Base-by-base conservation (phyloP, 768 basidiomycete genomes). In the Leccinum imitatum region DNA sequence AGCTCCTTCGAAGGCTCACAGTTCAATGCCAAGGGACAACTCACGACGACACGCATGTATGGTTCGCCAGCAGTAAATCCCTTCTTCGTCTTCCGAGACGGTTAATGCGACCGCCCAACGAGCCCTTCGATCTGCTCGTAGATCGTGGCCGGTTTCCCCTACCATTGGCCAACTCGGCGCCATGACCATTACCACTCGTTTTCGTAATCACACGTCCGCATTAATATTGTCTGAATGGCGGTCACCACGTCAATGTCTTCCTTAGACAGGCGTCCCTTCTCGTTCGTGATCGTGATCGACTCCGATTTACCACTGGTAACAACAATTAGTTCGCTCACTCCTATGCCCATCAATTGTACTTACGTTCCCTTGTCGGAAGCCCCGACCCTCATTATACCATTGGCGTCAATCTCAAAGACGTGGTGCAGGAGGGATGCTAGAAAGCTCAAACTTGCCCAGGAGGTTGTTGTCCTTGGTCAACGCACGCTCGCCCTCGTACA, bases 391-490 rank as follows among this genome's bases (percentile, higher is more conserved):
- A 97, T 90, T 68, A 96, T 95, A 80, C 91, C 92, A 74, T 94
- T 93, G 70, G 93, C 90, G 66, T 95, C 94, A 69, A 96, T 90
- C 78, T 96, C 94, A 72, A 98, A 98, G 15, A 63, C 95, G 93
- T 65, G 95, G 95, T 2, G 95, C 91, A 44, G 96, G 94, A 33
- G 96, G 95, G 62, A 98, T 97, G 60, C 91, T 73, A 50, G 85
- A 89, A 41, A 98, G 87, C 77, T 97, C 95, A 75, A 97, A 98
- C 75, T 95, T 95, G 78, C 96, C 95, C 67, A 98, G 90, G 53
- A 90, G 87, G 80, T 97, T 96, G 85, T 97, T 98, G 79, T 98
- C 96, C 86, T 96, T 96, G 65, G 96, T 98, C 69, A 97, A 79
- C 51, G 93, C 87, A 72, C 96, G 94, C 80, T 98, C 95, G 76